Evolutionary conservation across 768 basidiomycete genomes (phyloP).

Genomic region (Xanthoconium stramineum): DNA sequence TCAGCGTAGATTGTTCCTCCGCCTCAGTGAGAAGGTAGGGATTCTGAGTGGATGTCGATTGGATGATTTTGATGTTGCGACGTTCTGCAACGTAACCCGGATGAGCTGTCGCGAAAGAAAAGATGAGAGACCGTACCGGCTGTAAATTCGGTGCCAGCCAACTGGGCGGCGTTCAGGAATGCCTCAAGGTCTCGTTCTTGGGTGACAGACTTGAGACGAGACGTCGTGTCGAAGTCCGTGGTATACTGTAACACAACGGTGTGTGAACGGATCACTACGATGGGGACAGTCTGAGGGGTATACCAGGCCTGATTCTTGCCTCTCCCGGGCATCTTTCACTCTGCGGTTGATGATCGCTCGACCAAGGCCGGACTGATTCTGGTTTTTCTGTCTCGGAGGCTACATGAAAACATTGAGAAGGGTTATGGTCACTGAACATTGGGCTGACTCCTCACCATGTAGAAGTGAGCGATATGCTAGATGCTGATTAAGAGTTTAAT

Average conservation of each 20-base stretch:
- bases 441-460: no score
- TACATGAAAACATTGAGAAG: constrained; percentile 16
- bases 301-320: constrained; percentile 57
- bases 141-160: constrained; percentile 94
- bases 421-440: not conserved
- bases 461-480: not conserved
- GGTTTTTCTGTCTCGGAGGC: constrained; percentile 59
- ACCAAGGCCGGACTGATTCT: constrained; percentile 81
- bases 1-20: constrained; percentile 74
- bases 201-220: constrained; percentile 84
- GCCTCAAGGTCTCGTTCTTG: constrained; percentile 96
- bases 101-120: constrained; percentile 3
- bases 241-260: constrained; percentile 51
- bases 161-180: constrained; percentile 90
- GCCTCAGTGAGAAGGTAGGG: constrained; percentile 81
- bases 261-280: constrained; percentile 1
- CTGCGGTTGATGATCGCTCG: constrained; percentile 93
- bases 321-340: constrained; percentile 39
- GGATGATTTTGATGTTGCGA: constrained; percentile 76
- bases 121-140: constrained; percentile 58
- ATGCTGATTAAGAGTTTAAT: constrained; percentile 18
- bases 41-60: constrained; percentile 60
- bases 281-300: constrained; percentile 22
- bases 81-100: constrained; percentile 46
- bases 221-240: constrained; percentile 65